Evolutionary conservation across 2,329 filamentous ascomycete species (phyloP), one percentile per base, ranked within the genome.

Genomic region (Ustulina deusta): DNA sequence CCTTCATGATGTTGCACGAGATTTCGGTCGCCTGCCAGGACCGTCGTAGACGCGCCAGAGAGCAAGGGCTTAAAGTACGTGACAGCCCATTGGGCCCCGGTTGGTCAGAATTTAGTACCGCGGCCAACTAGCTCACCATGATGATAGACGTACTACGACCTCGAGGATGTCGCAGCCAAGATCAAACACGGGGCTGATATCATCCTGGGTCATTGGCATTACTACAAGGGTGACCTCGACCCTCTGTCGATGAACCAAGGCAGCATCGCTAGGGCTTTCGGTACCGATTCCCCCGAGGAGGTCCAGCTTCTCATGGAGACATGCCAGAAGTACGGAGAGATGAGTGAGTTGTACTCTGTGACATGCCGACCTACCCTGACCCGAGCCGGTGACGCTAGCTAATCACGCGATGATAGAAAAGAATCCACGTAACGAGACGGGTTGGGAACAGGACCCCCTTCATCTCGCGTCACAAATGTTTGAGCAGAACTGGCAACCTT

Each of bases 131-230:
- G n/a, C 76, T 76, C 11, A 82, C 83, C 76, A 29, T 17, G 13
- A 25, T 5, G 15, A 55, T 20, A 70, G 69, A 66, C 65, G 3
- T 66, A 69, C 15, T 70, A 70, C 36, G 69, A 70, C 36, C 69
- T 70, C 27, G 66, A 69, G 60, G 69, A 70, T 6, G 69, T 57
- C 20, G 65, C 66, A 60, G 82, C 0, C 40, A 74, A 80, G 6
- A 76, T 86, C 1, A 84, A 86, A 17, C 76, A 80, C 13, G 79
- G 83, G 4, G 83, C 81, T 32, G 84, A 82, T 57, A 81, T 81
- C 59, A 75, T 86, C 32, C 80, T 87, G 1, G 75, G 77, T 11
- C 78, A 85, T 61, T 87, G 85, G 85, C 83, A 85, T 56, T 86
- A 86, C 70, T 86, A 81, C 74, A 83, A 82, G 63, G 79, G 78